Evolutionary conservation across 2,329 filamentous ascomycete genomes (phyloP), one percentile per base, ranked within the genome.

Genomic region (Fusarium nygamai): DNA sequence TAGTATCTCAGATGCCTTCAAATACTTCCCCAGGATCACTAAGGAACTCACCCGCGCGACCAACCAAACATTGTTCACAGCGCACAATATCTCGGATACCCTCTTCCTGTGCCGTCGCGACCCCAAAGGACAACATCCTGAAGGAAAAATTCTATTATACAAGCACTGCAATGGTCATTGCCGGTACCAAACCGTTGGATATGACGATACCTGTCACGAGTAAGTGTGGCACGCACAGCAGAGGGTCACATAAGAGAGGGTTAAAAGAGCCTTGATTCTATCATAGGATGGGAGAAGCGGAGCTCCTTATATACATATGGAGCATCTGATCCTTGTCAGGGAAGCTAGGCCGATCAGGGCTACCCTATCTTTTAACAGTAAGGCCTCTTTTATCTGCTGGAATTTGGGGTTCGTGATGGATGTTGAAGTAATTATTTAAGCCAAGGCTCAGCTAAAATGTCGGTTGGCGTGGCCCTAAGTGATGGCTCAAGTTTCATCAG

Each of bases 401-500:
- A 29, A 13, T 29, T 29, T 47, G 19, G 24, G 44, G 17, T 38
- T 38, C 36, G 17, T 38, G 36, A 38, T 38, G 17, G 22, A 6
- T 24, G 12, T 36, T 24, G 16, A 4, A 8, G 50, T 8, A 34
- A 13, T 53, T 27, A 43, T n/a, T 54, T 33, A 11, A 48, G 64
- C 70, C 71, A 78, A 57, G 44, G 8, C 34, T 71, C 48, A 13
- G 19, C n/a, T 43, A 74, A 62, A 22, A 66, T 20, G 8, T 76
- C 61, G 14, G 24, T 66, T 59, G 73, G 34, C 5, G 58, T 62
- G 22, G 66, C 71, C 38, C 76, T 62, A 2, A 62, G 47, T 5
- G 62, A 69, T 6, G 76, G 75, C 46, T 78, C 72, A 72, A 79
- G 57, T 46, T 36, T 70, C 31, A 79, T 44, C 64, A 78, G 67